Percentiles rank a stretch among this genome's conserved stretches.
Evolutionary conservation across 2,329 filamentous ascomycete species (phyloP).

Genomic region (Septoria linicola): DNA sequence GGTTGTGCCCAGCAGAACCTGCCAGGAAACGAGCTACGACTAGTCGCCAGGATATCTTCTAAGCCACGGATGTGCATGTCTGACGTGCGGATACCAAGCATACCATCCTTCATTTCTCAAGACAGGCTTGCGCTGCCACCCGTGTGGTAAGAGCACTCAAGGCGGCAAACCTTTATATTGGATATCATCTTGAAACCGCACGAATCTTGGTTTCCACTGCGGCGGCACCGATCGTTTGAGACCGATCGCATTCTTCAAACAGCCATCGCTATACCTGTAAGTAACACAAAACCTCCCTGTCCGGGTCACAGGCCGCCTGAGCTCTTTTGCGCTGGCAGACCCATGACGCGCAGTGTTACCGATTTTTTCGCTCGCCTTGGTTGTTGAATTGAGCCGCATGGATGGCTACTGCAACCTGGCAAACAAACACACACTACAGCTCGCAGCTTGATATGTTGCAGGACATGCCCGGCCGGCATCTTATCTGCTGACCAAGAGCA

Average conservation of each 20-base stretch:
- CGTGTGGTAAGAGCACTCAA: conserved; percentile 11
- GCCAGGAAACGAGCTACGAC: conserved; percentile 9
- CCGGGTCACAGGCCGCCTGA: conserved; percentile 22
- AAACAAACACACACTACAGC: conserved; percentile 11
- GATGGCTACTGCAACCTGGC: conserved; percentile 23
- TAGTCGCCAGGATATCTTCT: neutral
- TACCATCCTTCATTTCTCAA: conserved; percentile 17
- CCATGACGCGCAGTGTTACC: conserved; percentile 26
- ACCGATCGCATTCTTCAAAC: conserved; percentile 21
- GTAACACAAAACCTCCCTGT: conserved; percentile 31
- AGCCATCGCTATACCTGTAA: conserved; percentile 21
- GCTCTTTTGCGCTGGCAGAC: conserved; percentile 21
- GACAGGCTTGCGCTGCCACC: conserved; percentile 13
- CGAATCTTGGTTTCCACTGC: conserved; percentile 15
- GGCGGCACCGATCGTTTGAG: conserved; percentile 14
- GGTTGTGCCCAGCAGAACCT: conserved; percentile 18
- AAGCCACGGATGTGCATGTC: conserved; percentile 9
- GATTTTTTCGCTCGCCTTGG: conserved; percentile 20
- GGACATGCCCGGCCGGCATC: conserved; percentile 16
- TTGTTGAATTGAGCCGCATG: conserved; percentile 24
- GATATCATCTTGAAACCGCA: conserved; percentile 16
- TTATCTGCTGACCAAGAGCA: conserved; percentile 10
- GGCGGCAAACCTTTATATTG: conserved; percentile 3
- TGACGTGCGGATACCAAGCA: conserved; percentile 19
- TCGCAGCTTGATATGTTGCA: conserved; percentile 15